A percentile compares a stretch with the other conserved stretches of the same genome.
These are phyloP conservation scores for Sicyos edulis DNA, from an alignment of 306 rosid genomes.

Conservation along the genomic window DNA sequence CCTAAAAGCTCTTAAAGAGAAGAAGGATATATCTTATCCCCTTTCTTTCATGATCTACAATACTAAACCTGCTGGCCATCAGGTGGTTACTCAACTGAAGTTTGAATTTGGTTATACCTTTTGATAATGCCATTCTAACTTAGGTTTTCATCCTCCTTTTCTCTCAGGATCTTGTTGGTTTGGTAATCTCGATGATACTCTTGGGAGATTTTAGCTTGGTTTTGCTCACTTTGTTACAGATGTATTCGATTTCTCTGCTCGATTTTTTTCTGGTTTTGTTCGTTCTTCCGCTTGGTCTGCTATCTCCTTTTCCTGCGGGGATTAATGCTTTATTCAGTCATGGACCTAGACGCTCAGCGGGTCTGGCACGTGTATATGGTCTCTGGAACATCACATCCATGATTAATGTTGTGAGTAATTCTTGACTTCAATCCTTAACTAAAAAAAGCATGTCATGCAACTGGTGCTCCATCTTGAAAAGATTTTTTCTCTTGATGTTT, in stretches of 20 bases:
- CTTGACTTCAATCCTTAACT: conserved; percentile 12
- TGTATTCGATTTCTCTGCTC: conserved; percentile 65
- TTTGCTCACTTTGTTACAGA: conserved; percentile 73
- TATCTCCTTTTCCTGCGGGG: conserved; percentile 89
- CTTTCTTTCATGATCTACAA: conserved; percentile 56
- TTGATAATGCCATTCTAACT: neutral
- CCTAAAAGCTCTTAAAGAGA: conserved; percentile 67
- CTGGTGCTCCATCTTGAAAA: neutral
- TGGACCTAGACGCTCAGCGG: conserved; percentile 92
- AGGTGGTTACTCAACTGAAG: conserved; percentile 38
- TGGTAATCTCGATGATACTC: conserved; percentile 66
- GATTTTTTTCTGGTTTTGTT: conserved; percentile 66
- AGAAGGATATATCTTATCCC: conserved; percentile 45
- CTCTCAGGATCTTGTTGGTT: conserved; percentile 88
- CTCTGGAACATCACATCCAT: conserved; percentile 92
- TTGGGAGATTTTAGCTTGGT: conserved; percentile 87
- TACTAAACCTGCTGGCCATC: conserved; percentile 82
- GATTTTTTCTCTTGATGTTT: neutral
- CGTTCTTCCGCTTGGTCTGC: conserved; percentile 70
- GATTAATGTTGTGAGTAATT: conserved; percentile 80
- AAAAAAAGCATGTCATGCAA: neutral
- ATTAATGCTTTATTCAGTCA: conserved; percentile 92
- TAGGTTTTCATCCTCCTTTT: neutral
- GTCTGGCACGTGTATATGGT: conserved; percentile 84
- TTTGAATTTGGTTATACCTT: neutral